A percentile compares a stretch with the other conserved stretches of the same genome.
Evolutionary conservation across 2,329 filamentous ascomycete species (phyloP).

Genomic region (Daldinia eschscholtzii): DNA sequence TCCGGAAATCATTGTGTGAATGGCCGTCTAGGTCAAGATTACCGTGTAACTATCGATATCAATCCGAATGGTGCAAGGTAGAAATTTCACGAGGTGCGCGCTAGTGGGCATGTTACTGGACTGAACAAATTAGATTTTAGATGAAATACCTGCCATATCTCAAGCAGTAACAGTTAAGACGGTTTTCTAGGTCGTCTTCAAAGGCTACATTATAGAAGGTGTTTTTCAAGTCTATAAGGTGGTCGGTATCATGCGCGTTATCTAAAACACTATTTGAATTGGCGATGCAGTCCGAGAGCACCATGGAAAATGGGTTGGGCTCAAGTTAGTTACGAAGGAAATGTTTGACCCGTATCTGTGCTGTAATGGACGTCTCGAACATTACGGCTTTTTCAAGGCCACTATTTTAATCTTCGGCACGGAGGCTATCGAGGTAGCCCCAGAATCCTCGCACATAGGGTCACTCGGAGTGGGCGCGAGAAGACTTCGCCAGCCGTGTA

Average conservation of each 20-base stretch:
- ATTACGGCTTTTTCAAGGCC: slow-evolving; percentile 73
- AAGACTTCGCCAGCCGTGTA: slow-evolving; percentile 68
- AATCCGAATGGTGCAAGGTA: background rate
- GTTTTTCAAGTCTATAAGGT: background rate
- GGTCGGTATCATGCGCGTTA: background rate
- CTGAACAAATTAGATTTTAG: background rate
- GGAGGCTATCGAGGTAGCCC: slow-evolving; percentile 69
- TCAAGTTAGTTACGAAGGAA: slow-evolving; percentile 3
- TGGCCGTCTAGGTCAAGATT: background rate
- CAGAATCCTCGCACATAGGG: slow-evolving; percentile 66
- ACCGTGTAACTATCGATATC: background rate
- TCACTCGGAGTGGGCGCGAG: slow-evolving; percentile 60
- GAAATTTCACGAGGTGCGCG: background rate
- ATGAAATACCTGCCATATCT: background rate
- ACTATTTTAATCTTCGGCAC: slow-evolving; percentile 68
- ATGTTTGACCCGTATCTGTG: slow-evolving; percentile 77
- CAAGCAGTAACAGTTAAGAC: background rate
- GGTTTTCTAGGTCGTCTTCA: background rate
- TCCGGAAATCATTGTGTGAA: too few relatives aligned
- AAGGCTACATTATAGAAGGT: background rate
- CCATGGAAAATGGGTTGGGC: background rate
- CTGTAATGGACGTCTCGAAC: slow-evolving; percentile 66
- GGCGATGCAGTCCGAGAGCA: background rate
- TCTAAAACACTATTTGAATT: background rate
- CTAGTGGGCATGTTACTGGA: background rate